phyloP scores from a whole-genome alignment of 2,329 filamentous ascomycete species.

The Fusarium torreyae region DNA sequence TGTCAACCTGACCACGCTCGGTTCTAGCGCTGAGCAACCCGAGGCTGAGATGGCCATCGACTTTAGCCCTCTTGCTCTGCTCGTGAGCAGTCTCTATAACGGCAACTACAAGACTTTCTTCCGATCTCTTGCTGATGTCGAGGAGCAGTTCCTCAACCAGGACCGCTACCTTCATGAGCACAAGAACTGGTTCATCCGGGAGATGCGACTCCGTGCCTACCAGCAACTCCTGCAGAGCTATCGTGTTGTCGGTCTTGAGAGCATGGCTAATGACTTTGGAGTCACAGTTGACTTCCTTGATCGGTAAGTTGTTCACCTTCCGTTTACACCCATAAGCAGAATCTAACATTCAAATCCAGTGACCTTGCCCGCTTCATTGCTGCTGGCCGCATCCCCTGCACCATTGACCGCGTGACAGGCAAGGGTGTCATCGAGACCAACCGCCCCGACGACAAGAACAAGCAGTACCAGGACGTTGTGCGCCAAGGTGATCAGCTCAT shows the following conservation, averaged over 20 bases:
- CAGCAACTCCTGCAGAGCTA: constrained; percentile 98
- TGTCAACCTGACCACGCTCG: constrained; percentile 91
- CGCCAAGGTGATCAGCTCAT: constrained; percentile 98
- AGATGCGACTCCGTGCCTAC: constrained; percentile 97
- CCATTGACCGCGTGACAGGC: constrained; percentile 95
- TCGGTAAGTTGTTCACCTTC: constrained; percentile 71
- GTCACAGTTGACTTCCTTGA: constrained; percentile 97
- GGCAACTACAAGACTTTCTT: constrained; percentile 97
- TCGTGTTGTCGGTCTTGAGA: constrained; percentile 94
- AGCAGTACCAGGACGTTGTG: constrained; percentile 98
- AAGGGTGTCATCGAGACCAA: constrained; percentile 99
- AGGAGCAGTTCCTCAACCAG: constrained; percentile 93
- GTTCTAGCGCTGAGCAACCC: constrained; percentile 77
- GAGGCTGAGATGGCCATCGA: constrained; percentile 88
- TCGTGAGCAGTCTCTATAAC: constrained; percentile 92
- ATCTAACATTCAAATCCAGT: constrained; percentile 60
- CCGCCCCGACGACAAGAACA: constrained; percentile 98
- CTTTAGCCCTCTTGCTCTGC: constrained; percentile 87
- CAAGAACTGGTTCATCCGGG: constrained; percentile 95
- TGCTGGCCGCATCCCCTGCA: constrained; percentile 93
- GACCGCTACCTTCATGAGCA: constrained; percentile 97
- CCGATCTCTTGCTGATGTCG: constrained; percentile 87
- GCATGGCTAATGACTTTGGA: constrained; percentile 97
- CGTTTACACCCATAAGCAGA: neutral
- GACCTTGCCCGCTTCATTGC: constrained; percentile 98